Percentiles rank a stretch among this genome's conserved stretches.
Evolutionary conservation across 768 basidiomycete species (phyloP).

Genomic region (Candolleomyces aberdarensis): DNA sequence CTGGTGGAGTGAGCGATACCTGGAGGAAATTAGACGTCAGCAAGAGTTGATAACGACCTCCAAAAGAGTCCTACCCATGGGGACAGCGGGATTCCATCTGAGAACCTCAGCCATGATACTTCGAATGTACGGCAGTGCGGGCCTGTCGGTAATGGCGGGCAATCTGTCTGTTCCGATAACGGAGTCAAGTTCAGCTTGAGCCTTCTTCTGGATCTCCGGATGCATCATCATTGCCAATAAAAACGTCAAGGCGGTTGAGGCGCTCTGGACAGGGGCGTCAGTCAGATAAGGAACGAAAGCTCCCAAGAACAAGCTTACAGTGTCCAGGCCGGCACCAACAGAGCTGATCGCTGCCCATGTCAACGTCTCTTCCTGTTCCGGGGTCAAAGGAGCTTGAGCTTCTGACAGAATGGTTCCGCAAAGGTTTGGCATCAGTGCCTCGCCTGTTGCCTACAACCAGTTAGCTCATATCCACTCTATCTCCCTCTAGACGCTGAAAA

Average conservation of each 20-base stretch:
- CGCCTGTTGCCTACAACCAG: conserved; percentile 49
- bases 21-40: neutral
- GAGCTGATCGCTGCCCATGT: conserved; percentile 61
- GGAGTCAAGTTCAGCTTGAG: conserved; percentile 59
- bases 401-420: conserved; percentile 55
- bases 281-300: neutral
- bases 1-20: conserved; percentile 27
- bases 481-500: conserved; percentile 8
- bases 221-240: conserved; percentile 59
- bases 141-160: conserved; percentile 56
- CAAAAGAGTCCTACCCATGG: conserved; percentile 30
- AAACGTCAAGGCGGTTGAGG: conserved; percentile 55
- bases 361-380: conserved; percentile 61
- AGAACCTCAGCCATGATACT: conserved; percentile 59
- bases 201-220: conserved; percentile 54
- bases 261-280: conserved; percentile 40
- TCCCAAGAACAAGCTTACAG: conserved; percentile 30
- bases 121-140: conserved; percentile 54
- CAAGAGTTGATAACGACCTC: neutral
- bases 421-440: conserved; percentile 43
- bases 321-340: conserved; percentile 51
- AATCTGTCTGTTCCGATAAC: conserved; percentile 57
- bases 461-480: conserved; percentile 6
- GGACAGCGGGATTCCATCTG: conserved; percentile 47
- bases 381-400: conserved; percentile 40